Base-by-base conservation (phyloP, 177 flowering plant species). In the Telopea speciosissima region DNA sequence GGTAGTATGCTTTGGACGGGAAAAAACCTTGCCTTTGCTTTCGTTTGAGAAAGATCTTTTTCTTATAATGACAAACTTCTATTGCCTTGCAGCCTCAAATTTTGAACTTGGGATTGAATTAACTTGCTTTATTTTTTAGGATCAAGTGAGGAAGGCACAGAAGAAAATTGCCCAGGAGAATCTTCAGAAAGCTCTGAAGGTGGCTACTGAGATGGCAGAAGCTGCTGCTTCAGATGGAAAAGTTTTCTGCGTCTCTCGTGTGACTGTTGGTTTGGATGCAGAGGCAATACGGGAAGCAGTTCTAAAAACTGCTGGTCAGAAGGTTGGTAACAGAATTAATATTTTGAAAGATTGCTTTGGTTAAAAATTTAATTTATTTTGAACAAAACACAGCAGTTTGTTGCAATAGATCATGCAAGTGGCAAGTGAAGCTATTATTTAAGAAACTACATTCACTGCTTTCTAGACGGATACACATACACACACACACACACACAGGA, bases 251-350 rank as follows among this genome's bases (percentile, higher is more conserved):
- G 72, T 93, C 58, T 77, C 82, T 49, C 85, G 58, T 59, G 88
- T 93, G 68, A 86, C 89, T 85, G 97, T 91, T 65, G 99, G 99
- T 71, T 62, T 85, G 74, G 99, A 96, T 71, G 81, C 89, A 68
- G 62, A 83, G 67, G 98, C 99, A 24, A 85, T 92, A 11, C 94
- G 98, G 54, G 97, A 93, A 79, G 98, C 99, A 61, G 98, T 90
- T 69, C 66, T 81, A 19, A 87, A 86, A 86, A 93, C 87, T 65
- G 67, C 82, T 67, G 84, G 87, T 68, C 81, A 87, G 72, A 90
- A 90, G 98, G 97, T 87, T 28, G 59, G 49, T 71, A 12, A 11
- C 62, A 66, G 59, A 11, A 49, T 49, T 49, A 49, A 49, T 49
- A 4, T 49, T 49, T 12, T 49, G 19, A 36, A 36, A 36, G 5